phyloP scores from a whole-genome alignment of 2,329 filamentous ascomycete species.

The Aspergillus aculeatus region DNA sequence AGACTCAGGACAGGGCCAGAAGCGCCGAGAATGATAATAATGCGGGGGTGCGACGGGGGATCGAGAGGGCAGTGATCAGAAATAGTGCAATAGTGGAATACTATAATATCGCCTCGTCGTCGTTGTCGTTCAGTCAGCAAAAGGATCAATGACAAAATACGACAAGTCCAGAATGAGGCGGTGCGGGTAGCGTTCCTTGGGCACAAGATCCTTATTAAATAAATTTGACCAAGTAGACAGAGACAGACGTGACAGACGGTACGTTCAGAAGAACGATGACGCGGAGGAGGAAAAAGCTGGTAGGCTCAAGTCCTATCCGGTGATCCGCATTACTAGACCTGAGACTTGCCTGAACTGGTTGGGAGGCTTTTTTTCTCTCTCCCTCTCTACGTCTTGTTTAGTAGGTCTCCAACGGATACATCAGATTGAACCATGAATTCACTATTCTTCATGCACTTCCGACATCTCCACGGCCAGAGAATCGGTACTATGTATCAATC shows the following conservation, averaged over 20 bases:
- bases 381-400: background rate
- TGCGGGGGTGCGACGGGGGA: slow-evolving; percentile 6
- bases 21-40: slow-evolving; percentile 12
- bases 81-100: background rate
- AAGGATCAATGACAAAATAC: background rate
- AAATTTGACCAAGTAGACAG: background rate
- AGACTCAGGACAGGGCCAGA: slow-evolving; percentile 14
- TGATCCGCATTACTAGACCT: slow-evolving; percentile 7
- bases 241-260: background rate
- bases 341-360: background rate
- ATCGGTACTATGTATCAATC: background rate
- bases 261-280: slow-evolving; percentile 11
- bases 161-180: slow-evolving; percentile 20
- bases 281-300: slow-evolving; percentile 10
- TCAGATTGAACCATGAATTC: background rate
- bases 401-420: background rate
- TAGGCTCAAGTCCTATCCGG: slow-evolving; percentile 12
- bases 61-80: background rate
- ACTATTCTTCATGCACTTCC: background rate
- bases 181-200: slow-evolving; percentile 18
- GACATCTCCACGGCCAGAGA: background rate
- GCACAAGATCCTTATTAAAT: slow-evolving; percentile 8
- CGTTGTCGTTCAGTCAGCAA: background rate
- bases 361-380: background rate
- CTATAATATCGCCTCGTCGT: background rate